A percentile compares a stretch with the other conserved stretches of the same genome.
phyloP scores from a whole-genome alignment of 768 basidiomycete species.

The Auricularia sp. region DNA sequence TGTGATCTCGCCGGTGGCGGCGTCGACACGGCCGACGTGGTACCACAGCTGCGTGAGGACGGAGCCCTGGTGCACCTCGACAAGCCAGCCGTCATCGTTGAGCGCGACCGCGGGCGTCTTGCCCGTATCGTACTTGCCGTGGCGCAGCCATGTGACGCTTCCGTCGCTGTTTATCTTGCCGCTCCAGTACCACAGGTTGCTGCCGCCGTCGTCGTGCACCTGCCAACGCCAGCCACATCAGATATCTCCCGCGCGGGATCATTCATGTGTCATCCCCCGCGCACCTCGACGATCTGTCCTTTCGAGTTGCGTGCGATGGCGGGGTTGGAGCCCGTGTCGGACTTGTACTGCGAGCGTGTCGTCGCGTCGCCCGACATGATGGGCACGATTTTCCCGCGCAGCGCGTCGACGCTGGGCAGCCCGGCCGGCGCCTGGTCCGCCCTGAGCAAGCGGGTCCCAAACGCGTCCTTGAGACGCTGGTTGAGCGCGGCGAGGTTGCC shows the following conservation, averaged over 20 bases:
- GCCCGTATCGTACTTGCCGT: constrained; percentile 1
- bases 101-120: background rate
- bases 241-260: background rate
- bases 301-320: background rate
- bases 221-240: background rate
- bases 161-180: background rate
- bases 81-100: background rate
- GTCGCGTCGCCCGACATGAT: background rate
- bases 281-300: background rate
- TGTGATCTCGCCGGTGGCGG: background rate
- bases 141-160: background rate
- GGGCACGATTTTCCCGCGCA: background rate
- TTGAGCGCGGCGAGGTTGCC: background rate
- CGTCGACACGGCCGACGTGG: background rate
- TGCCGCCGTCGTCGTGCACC: constrained; percentile 2
- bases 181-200: constrained; percentile 2
- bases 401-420: constrained; percentile 1
- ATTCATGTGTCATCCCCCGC: background rate
- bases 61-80: background rate
- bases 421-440: background rate
- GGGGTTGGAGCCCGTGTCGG: background rate
- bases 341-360: background rate
- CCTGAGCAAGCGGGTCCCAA: background rate
- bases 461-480: background rate
- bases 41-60: background rate